Percentiles rank a stretch among this genome's conserved stretches.
phyloP scores from a whole-genome alignment of 2,329 filamentous ascomycete species.

The Sporothrix globosa region DNA sequence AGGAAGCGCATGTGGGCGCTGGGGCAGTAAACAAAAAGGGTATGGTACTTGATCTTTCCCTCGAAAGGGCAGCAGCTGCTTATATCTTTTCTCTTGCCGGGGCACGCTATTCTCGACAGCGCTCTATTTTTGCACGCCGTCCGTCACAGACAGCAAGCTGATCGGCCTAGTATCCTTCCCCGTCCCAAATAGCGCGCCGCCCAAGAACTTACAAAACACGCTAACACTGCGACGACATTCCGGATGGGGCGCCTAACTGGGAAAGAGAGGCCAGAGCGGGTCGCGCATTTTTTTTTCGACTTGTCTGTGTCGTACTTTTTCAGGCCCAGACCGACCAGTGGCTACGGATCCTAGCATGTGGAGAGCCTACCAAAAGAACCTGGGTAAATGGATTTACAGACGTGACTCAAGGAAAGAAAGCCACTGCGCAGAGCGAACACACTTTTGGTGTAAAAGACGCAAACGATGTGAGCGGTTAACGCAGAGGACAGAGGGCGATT shows the following conservation, averaged over 20 bases:
- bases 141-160: slow-evolving; percentile 4
- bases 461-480: not conserved
- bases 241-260: slow-evolving; percentile 8
- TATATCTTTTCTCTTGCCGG: slow-evolving; percentile 15
- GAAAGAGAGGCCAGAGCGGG: slow-evolving; percentile 16
- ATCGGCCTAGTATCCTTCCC: not conserved
- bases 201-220: slow-evolving; percentile 7
- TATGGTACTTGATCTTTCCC: not conserved
- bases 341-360: not conserved
- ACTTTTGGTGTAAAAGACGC: not conserved
- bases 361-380: slow-evolving; percentile 5
- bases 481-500: not conserved
- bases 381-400: not conserved
- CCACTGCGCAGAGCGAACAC: not conserved
- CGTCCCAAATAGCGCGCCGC: not conserved
- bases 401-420: not conserved
- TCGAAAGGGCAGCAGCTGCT: not conserved
- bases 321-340: slow-evolving; percentile 20
- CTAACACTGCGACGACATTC: not conserved
- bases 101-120: not conserved
- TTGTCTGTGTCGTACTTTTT: not conserved
- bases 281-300: not conserved
- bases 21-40: not conserved
- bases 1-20: not conserved
- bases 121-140: slow-evolving; percentile 20